Percentiles rank a stretch among this genome's conserved stretches.
These are phyloP conservation scores for Neopestalotiopsis sp. DNA, from an alignment of 2,329 filamentous ascomycete genomes.

Conservation along the genomic window DNA sequence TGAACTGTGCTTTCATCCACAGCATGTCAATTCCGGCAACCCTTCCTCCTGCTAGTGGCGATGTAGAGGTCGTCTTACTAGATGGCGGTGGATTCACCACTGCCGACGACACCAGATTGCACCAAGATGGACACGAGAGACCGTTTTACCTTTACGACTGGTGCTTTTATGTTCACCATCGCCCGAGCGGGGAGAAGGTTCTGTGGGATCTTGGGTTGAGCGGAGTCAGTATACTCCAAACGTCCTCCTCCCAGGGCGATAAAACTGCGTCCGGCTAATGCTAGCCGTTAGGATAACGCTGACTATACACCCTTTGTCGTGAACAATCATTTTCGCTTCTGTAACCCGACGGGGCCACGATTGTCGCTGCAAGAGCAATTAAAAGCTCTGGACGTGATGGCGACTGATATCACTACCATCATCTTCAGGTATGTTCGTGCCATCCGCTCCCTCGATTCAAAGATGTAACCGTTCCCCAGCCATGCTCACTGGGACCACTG, in stretches of 20 bases:
- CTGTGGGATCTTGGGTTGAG: slow-evolving; percentile 14
- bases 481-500: slow-evolving; percentile 15
- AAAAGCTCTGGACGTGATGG: not conserved
- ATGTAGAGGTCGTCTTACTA: slow-evolving; percentile 6
- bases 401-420: not conserved
- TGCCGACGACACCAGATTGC: slow-evolving; percentile 9
- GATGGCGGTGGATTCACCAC: slow-evolving; percentile 13
- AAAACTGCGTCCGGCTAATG: not conserved
- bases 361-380: not conserved
- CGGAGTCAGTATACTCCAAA: not conserved
- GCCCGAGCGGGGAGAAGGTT: not conserved
- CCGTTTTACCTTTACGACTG: slow-evolving; percentile 12
- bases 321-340: slow-evolving; percentile 7
- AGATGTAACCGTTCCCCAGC: not conserved
- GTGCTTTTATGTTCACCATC: slow-evolving; percentile 11
- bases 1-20: not conserved
- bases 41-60: not conserved
- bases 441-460: not conserved
- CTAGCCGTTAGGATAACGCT: not conserved
- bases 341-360: slow-evolving; percentile 6
- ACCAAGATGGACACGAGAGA: not conserved
- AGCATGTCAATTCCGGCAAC: not conserved
- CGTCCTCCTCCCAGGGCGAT: not conserved
- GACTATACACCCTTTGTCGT: slow-evolving; percentile 14
- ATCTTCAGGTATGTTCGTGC: slow-evolving; percentile 7